Percentiles rank a stretch among this genome's conserved stretches.
Conservation (phyloP, 257 asterid species). For the Fraxinus americana region DNA sequence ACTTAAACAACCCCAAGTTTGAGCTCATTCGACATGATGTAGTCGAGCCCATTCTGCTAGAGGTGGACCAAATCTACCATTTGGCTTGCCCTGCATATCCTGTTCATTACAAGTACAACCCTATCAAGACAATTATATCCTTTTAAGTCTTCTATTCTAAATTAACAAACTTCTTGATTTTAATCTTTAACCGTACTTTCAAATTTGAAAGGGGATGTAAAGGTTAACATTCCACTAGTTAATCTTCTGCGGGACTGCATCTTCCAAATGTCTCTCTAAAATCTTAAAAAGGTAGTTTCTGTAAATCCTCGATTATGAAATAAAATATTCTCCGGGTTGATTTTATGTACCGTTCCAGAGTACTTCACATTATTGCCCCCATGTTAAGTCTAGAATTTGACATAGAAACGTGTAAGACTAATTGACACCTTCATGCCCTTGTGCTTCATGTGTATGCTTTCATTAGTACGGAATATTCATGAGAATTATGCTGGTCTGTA, state of each 20-base stretch:
- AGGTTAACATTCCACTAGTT: not conserved
- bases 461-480: not conserved
- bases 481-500: not conserved
- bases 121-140: conserved; percentile 96
- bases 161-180: not conserved
- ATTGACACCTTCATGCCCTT: not conserved
- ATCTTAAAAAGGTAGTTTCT: not conserved
- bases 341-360: no score
- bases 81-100: conserved; percentile 98
- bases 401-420: not conserved
- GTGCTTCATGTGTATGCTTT: not conserved
- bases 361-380: no score
- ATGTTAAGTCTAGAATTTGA: no score
- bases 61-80: conserved; percentile 92
- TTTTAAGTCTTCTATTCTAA: not conserved
- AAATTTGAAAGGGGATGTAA: not conserved
- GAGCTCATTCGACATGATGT: conserved; percentile 90
- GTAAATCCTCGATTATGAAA: not conserved
- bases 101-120: conserved; percentile 87
- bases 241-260: not conserved
- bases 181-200: not conserved
- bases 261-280: not conserved
- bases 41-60: conserved; percentile 84
- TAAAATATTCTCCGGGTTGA: not conserved
- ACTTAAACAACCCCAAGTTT: conserved; percentile 60